Evolutionary conservation across 345 rosid species (phyloP), one percentile per base, ranked within the genome.

Genomic region (Hibiscus syriacus): DNA sequence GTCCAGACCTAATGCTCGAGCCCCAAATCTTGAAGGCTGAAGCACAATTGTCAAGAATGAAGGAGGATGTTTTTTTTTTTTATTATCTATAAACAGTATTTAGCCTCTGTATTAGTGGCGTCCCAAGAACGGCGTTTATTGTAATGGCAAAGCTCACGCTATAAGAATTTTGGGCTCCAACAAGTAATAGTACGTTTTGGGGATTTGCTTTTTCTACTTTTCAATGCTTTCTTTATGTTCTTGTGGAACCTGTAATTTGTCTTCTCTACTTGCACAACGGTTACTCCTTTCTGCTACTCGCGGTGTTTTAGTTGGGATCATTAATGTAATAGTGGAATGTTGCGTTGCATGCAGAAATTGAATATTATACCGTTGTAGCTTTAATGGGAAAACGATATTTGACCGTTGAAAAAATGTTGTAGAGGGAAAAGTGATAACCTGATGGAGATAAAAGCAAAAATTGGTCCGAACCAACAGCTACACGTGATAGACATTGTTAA

Each of bases 1-100:
- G 56, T 56, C 61, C 57, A 65, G 71, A 29, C 70, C 67, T 7
- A 65, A 63, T 71, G 77, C 80, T 73, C 81, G 85, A 76, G 64
- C 73, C 72, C 79, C 79, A 43, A 70, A 67, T 73, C 70, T 71
- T 45, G 73, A 76, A 61, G 49, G 5, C 66, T 39, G 30, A 38
- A 67, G 74, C 76, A 60, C 73, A 25, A 13, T 54, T 64, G 80
- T 78, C 72, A 57, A 77, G 68, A 54, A 32, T 54, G 59, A 68
- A 70, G 55, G 70, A 53, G 50, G 16, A 25, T 26, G 11, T 20
- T 22, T 70, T 52, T 32, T 36, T 16, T 3, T 4, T 6, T 13
- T 54, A 13, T 4, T 2, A 5, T 22, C 0, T 34, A 25, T 67
- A 22, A 6, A 27, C 12, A 23, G 32, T 23, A 25, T 41, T 14